Base-by-base conservation (phyloP, 129 eudicot species). In the Solidago caesia region DNA sequence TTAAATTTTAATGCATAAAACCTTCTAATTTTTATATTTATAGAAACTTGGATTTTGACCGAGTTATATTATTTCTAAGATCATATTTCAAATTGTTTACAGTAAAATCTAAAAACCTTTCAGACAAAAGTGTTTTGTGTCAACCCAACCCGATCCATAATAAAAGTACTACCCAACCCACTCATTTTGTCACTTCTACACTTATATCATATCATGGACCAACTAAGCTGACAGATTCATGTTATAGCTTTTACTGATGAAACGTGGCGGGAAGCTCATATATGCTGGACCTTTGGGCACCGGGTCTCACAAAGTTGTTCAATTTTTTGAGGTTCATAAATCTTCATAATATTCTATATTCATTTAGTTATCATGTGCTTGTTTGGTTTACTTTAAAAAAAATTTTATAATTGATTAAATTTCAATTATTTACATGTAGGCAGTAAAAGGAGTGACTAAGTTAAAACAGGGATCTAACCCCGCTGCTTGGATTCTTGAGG, bases 281-380 rank as follows among this genome's bases (percentile, higher is more conserved):
- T 92, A 89, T 72, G 97, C 97, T 62, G 97, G 97, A 66, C 96
- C 92, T 51, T 81, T 92, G 71, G 97, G 96, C 14, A 77, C 74
- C 15, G 87, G 89, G 59, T 92, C 96, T 63, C 79, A 70, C 59
- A 79, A 92, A 74, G 84, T 92, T 75, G 74, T 89, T 73, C 82
- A 77, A 61, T 89, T 79, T 79, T 89, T 92, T 82, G 88, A 92
- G 96, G 97, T 91, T 27, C 26, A 79, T 72, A 42, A 53, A 45
- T 66, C 71, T 72, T 79, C 49, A 9, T 64, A 55, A 44, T 10
- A 62, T 27, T 62, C 44, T 33, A 62, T 16, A 27, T 62, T 62
- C 67, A 8, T 62, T 33, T 62, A 44, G 7, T 62, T 44, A 33
- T 62, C 8, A 6, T 33, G 16, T 2, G 6, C 67, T 62, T 41